Conservation (phyloP, 169 alveolate species). For the Plasmodium cynomolgi region DNA sequence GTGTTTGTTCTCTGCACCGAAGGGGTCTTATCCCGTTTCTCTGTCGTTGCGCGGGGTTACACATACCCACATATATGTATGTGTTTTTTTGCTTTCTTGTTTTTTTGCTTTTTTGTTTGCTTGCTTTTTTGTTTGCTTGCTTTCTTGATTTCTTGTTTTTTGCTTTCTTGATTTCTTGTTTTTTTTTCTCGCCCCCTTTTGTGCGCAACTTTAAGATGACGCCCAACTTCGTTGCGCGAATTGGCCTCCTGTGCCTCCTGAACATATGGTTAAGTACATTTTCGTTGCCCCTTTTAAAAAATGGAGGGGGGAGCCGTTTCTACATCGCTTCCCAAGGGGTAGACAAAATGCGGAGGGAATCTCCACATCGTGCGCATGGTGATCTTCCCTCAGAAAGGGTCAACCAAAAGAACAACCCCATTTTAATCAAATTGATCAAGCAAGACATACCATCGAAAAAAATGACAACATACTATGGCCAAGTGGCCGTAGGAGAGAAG, state of each 20-base stretch:
- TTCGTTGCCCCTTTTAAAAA: not conserved
- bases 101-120: too few species aligned
- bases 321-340: not conserved
- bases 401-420: slow-evolving; percentile 9
- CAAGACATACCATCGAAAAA: slow-evolving; percentile 45
- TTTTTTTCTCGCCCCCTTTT: not conserved
- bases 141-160: not conserved
- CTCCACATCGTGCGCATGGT: not conserved
- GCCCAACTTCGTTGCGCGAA: not conserved
- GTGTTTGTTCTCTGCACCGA: not conserved
- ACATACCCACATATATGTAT: not conserved
- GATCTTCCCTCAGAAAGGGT: not conserved
- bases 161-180: not conserved
- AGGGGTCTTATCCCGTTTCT: not conserved
- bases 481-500: slow-evolving; percentile 60
- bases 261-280: not conserved
- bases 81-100: not conserved
- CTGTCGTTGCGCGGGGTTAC: not conserved
- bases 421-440: slow-evolving; percentile 49
- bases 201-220: not conserved
- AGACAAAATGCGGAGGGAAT: not conserved
- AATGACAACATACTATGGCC: slow-evolving; percentile 70
- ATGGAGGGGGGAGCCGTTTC: not conserved
- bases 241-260: not conserved
- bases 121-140: not conserved